These are phyloP conservation scores for Leucoagaricus sp. DNA, from an alignment of 1,284 basidiomycete species.

Conservation along the genomic window DNA sequence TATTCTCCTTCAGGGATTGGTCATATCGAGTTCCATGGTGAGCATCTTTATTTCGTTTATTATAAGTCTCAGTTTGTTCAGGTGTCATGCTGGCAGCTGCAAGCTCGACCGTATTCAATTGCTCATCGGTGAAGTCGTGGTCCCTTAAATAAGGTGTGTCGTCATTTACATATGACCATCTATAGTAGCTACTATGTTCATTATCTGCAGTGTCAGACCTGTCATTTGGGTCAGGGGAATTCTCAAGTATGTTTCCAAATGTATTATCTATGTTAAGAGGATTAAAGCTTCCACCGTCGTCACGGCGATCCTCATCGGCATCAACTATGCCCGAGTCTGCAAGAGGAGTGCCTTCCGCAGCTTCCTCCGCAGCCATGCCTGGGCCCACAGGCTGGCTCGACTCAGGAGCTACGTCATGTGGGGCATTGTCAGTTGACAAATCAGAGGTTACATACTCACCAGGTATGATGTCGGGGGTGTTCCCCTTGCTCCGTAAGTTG, in stretches of 20 bases:
- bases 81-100: background rate
- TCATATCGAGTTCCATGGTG: too few relatives aligned
- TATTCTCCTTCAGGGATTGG: background rate
- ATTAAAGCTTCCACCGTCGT: background rate
- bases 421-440: background rate
- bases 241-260: background rate
- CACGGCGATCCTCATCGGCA: background rate
- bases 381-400: background rate
- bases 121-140: background rate
- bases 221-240: background rate
- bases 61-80: background rate
- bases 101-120: background rate
- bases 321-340: background rate
- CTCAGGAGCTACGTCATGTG: background rate
- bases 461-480: background rate
- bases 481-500: background rate
- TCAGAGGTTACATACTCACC: background rate
- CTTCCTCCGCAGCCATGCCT: background rate
- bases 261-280: background rate
- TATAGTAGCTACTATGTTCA: background rate
- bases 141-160: background rate
- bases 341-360: background rate
- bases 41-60: background rate
- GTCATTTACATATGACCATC: background rate
- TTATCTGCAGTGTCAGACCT: background rate